Base-by-base conservation (phyloP, 2,329 filamentous ascomycete genomes). In the Cytospora paraplurivora region DNA sequence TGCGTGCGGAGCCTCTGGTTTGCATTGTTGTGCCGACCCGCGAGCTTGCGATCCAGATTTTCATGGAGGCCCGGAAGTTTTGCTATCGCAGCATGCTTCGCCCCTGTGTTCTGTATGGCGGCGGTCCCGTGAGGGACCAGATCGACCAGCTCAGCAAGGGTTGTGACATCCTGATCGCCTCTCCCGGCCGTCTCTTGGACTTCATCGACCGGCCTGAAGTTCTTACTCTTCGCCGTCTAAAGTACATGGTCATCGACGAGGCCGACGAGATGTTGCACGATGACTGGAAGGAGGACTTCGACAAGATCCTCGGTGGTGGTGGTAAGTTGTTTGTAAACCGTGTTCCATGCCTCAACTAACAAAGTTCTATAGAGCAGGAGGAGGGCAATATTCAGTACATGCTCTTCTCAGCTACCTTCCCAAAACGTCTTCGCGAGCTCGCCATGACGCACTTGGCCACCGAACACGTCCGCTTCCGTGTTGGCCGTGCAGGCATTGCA, bases 41-140 rank as follows among this genome's bases (percentile, higher is more conserved):
- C 41, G 95, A 99, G 80, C 79, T 99, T 6, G 92, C 93, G 0
- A 90, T 93, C 2, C 95, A 99, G 73, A 97, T 98, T 69, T 98
- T 97, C 77, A 92, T 97, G 67, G 94, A 98, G 74, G 88, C 92
- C 33, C 90, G 95, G 67, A 92, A 94, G 70, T 86, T 98, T 56
- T 97, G 93, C 74, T 99, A 99, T 71, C 88, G 95, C 1, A 93
- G 91, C 4, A 97, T 96, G 92, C 83, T 99, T 63, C 92, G 95
- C 49, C 94, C 95, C 32, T 93, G 90, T 69, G 92, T 96, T 51
- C 82, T 90, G 35, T 99, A 98, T 69, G 95, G 95, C 56, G 95
- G 95, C 67, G 87, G 87, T 7, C 91, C 92, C 0, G 72, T 86
- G n/a, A 75, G 76, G 1, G 83, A 88, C 13, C 92, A 97, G 76